Evolutionary conservation across 805 yeast species (phyloP), one percentile per base, ranked within the genome.

Genomic region (Kuraishia cidri): DNA sequence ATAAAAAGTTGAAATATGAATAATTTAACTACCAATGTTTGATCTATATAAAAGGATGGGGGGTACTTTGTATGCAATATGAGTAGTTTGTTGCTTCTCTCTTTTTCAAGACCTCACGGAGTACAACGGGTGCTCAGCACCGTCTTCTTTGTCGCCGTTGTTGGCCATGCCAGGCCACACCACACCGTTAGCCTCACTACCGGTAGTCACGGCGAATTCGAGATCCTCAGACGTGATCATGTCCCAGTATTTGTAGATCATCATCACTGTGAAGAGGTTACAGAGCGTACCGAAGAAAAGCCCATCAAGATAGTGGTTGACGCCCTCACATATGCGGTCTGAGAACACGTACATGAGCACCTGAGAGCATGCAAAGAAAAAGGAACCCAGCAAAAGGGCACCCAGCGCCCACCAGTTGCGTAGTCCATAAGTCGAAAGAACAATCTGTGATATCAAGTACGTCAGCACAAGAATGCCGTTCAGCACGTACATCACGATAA

Each of bases 241-340:
- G 49, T 88, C 97, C 96, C 97, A 90, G 45, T 77, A 85, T 58
- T 92, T 88, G 64, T 87, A 90, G 32, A 90, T 66, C 97, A 92
- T 90, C 95, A 92, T 87, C 35, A 82, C 60, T 4, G 94, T 70
- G 47, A 86, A 81, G 31, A 86, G 51, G 50, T 85, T 85, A 50
- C 95, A 73, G 23, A 86, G 47, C 17, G 92, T 72, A 21, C 86
- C 92, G 48, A 88, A 85, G 48, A 90, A 80, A 20, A 86, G 56
- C 1, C 97, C 97, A 50, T 90, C 98, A 15, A 86, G 66, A 52
- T 90, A 92, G 56, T 92, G 98, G 24, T 79, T 73, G 30, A 81
- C 72, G 14, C 75, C 68, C 23, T 60, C 58, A 57, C 98, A 90
- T 26, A 90, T 75, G 13, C 52, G 46, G 29, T 60, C 48, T 16